Base-by-base conservation (phyloP, 2,329 filamentous ascomycete species). In the Aspergillus tanneri region DNA sequence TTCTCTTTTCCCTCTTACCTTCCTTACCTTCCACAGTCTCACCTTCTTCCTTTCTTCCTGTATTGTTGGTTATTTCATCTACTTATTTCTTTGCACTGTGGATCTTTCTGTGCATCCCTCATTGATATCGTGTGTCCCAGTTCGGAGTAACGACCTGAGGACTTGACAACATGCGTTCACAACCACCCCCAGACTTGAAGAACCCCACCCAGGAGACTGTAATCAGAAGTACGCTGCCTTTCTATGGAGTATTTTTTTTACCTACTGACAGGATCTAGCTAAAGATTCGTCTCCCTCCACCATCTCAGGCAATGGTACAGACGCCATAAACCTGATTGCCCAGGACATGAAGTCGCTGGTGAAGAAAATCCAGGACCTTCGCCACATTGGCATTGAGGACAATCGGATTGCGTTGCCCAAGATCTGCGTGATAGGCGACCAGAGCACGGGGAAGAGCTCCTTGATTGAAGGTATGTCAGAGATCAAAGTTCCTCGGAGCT, bases 371-470 rank as follows among this genome's bases (percentile, higher is more conserved):
- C 70, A 72, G 41, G 80, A 86, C 39, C 78, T 96, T 0, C 82
- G 88, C 42, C 78, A 84, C 5, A 77, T 92, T 0, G 88, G 87
- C 0, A 83, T 95, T 0, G 83, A 87, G 41, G 81, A 87, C 14
- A 80, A 83, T 4, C 61, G 74, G 0, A 80, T 89, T 0, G 80
- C 82, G 0, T 73, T 95, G 0, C 89, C 90, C 0, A 88, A 90
- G 57, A 83, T 95, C 8, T 87, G 92, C 5, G 81, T 95, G 0
- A 83, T 95, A 0, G 90, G 90, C 0, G 90, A 95, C 40, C 90
- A 96, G 61, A 88, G 83, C 0, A 86, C 89, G 0, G 91, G 90
- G 0, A 96, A 96, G 63, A 90, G 85, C 0, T 90, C 78, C 0
- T 63, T 81, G 0, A 78, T 79, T 43, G 84, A 84, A 10, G 84